These are phyloP conservation scores for Castanea mollissima DNA, from an alignment of 306 rosid genomes.

Conservation along the genomic window DNA sequence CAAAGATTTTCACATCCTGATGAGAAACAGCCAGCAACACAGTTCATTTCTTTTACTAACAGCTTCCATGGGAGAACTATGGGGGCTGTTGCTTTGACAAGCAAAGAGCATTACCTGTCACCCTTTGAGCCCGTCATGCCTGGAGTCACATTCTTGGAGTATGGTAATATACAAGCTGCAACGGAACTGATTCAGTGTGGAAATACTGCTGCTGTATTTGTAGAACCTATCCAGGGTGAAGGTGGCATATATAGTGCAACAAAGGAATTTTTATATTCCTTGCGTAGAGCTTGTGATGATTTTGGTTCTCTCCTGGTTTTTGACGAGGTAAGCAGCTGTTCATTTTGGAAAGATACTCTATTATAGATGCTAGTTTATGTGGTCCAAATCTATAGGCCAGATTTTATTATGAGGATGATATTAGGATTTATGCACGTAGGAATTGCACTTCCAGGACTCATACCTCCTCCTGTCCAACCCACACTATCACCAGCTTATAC, in stretches of 20 bases:
- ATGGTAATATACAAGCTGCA: slow-evolving; percentile 75
- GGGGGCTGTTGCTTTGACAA: slow-evolving; percentile 96
- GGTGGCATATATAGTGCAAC: slow-evolving; percentile 84
- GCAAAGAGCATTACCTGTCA: slow-evolving; percentile 78
- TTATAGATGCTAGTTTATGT: background rate
- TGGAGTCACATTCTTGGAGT: slow-evolving; percentile 77
- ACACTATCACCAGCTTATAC: too few species aligned
- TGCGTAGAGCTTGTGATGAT: slow-evolving; percentile 77
- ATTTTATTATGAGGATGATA: too few species aligned
- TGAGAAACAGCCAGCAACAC: slow-evolving; percentile 51
- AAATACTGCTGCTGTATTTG: slow-evolving; percentile 76
- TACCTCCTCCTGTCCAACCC: too few species aligned
- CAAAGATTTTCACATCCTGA: slow-evolving; percentile 54
- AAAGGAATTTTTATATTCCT: slow-evolving; percentile 70
- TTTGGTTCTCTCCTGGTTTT: slow-evolving; percentile 78
- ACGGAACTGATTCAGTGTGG: slow-evolving; percentile 51
- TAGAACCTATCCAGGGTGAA: slow-evolving; percentile 95
- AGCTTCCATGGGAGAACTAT: slow-evolving; percentile 93
- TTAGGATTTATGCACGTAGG: too few species aligned
- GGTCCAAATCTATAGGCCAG: too few species aligned
- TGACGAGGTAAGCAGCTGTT: slow-evolving; percentile 64
- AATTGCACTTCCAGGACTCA: too few species aligned
- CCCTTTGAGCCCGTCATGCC: slow-evolving; percentile 97
- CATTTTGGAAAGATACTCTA: background rate
- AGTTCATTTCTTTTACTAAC: slow-evolving; percentile 75